Percentiles rank a stretch among this genome's conserved stretches.
phyloP scores from a whole-genome alignment of 148 eudicot genomes.

The Rhododendron mucronatum region DNA sequence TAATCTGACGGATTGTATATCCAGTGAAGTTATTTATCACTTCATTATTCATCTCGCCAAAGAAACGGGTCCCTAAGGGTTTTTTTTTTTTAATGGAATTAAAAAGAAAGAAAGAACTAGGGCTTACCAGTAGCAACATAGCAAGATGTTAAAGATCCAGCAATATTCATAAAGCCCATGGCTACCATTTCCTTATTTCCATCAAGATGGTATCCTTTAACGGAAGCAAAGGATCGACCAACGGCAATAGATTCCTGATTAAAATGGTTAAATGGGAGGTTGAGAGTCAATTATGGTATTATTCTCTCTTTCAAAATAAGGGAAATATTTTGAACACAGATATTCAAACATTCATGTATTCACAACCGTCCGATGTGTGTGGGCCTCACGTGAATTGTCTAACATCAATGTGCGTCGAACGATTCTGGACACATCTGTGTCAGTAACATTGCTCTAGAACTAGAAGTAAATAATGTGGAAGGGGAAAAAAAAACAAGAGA shows the following conservation, averaged over 20 bases:
- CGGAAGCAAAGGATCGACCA: slow-evolving; percentile 44
- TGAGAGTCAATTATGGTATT: not conserved
- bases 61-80: too few species aligned
- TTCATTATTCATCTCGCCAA: too few species aligned
- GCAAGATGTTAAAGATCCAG: slow-evolving; percentile 46
- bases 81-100: not conserved
- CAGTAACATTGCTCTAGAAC: too few species aligned
- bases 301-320: not conserved
- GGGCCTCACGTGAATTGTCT: too few species aligned
- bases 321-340: too few species aligned
- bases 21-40: too few species aligned
- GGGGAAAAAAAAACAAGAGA: too few species aligned
- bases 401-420: too few species aligned
- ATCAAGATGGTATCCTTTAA: slow-evolving; percentile 40
- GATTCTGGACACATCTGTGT: too few species aligned
- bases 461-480: not conserved
- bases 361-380: too few species aligned
- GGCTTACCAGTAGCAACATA: slow-evolving; percentile 42
- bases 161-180: slow-evolving; percentile 45
- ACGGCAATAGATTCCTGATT: slow-evolving; percentile 50
- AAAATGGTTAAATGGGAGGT: not conserved
- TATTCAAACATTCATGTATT: too few species aligned
- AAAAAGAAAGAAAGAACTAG: not conserved
- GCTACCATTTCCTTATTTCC: slow-evolving; percentile 56
- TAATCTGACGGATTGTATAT: too few species aligned